A percentile compares a stretch with the other conserved stretches of the same genome.
Conservation (phyloP, 2,329 filamentous ascomycete species). For the Hortaea sp. region DNA sequence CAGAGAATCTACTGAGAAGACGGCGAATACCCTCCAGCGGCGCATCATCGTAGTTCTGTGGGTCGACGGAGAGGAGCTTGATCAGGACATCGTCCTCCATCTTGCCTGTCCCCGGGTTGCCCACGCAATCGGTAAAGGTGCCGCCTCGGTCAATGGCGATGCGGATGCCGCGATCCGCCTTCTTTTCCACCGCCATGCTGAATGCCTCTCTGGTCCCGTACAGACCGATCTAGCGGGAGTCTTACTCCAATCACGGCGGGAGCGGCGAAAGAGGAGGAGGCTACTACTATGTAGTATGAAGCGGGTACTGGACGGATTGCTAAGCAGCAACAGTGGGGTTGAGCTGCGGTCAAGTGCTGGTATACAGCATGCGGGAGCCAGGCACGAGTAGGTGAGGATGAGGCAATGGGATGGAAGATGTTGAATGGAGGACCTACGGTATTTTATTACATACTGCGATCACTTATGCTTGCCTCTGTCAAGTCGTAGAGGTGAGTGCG, state of each 20-base stretch:
- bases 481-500: too few species aligned
- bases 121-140: conserved; percentile 88
- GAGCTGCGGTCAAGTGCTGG: not conserved
- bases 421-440: too few species aligned
- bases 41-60: conserved; percentile 81
- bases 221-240: not conserved
- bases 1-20: conserved; percentile 68
- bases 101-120: conserved; percentile 59
- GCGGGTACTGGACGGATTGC: not conserved
- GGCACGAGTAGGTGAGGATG: too few species aligned
- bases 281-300: not conserved
- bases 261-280: not conserved
- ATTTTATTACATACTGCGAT: too few species aligned
- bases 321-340: not conserved
- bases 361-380: too few species aligned
- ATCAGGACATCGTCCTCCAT: conserved; percentile 69
- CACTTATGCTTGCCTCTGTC: too few species aligned
- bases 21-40: conserved; percentile 84
- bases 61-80: conserved; percentile 84
- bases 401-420: too few species aligned
- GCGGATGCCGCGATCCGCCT: conserved; percentile 47
- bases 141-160: conserved; percentile 74
- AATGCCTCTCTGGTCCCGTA: not conserved
- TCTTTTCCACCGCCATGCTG: conserved; percentile 1
- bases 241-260: not conserved